Conservation (phyloP, 2,329 filamentous ascomycete species). For the Furcasterigmium furcatum region DNA sequence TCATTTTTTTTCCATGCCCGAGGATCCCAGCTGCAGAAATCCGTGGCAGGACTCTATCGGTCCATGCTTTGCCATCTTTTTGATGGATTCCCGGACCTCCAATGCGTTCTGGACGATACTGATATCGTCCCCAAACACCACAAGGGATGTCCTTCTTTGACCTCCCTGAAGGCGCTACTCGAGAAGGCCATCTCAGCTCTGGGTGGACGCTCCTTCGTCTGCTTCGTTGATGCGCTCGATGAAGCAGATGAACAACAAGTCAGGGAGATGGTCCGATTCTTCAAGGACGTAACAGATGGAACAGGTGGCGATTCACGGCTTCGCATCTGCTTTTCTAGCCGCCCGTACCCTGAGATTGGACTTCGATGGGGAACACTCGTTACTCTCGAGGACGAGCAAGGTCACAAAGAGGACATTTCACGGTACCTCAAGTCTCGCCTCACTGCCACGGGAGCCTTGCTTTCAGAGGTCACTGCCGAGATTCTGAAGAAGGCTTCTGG, state of each 20-base stretch:
- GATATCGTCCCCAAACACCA: no score
- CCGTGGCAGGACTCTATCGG: constrained; percentile 5
- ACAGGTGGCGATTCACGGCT: constrained; percentile 12
- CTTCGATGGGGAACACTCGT: constrained; percentile 22
- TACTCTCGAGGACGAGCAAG: constrained; percentile 28
- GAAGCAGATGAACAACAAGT: constrained; percentile 41
- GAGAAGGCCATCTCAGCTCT: no score
- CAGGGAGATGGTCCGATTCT: constrained; percentile 37
- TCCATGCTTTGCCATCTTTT: constrained; percentile 6
- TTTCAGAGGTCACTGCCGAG: constrained; percentile 9
- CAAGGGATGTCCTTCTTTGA: background rate
- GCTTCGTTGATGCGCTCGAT: constrained; percentile 42
- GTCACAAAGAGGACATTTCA: constrained; percentile 30
- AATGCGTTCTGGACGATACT: background rate
- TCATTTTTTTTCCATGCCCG: constrained; percentile 10
- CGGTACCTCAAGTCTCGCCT: constrained; percentile 25
- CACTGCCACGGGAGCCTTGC: background rate
- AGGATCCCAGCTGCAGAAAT: constrained; percentile 6
- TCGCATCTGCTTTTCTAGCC: constrained; percentile 39
- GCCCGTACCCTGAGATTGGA: constrained; percentile 42
- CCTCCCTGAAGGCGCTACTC: no score
- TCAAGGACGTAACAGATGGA: constrained; percentile 32
- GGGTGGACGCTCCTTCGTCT: constrained; percentile 10
- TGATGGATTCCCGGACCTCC: no score
- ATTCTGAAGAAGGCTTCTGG: constrained; percentile 31